Conservation (phyloP, 345 rosid species). For the Noccaea caerulescens region DNA sequence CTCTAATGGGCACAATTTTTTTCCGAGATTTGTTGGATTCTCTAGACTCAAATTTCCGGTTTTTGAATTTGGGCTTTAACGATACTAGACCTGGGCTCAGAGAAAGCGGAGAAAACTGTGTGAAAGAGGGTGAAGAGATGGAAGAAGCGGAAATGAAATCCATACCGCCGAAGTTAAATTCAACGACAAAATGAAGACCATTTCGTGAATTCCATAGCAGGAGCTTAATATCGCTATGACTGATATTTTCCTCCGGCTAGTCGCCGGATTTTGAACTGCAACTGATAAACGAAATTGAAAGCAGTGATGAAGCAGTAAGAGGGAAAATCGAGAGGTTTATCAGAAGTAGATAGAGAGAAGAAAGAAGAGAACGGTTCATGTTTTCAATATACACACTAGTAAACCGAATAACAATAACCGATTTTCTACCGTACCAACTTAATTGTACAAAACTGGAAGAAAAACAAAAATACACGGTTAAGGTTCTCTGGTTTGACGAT, state of each 20-base stretch:
- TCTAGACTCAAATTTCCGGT: constrained; percentile 31
- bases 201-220: constrained; percentile 24
- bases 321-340: constrained; percentile 35
- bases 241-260: neutral
- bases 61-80: constrained; percentile 44
- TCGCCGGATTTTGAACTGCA: constrained; percentile 28
- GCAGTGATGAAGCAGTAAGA: neutral
- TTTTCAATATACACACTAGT: neutral
- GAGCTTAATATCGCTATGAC: neutral
- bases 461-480: neutral
- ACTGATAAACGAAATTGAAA: constrained; percentile 27
- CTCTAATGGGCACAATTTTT: constrained; percentile 37
- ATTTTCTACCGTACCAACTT: constrained; percentile 11
- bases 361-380: constrained; percentile 20
- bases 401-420: constrained; percentile 26
- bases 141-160: constrained; percentile 52
- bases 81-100: constrained; percentile 32
- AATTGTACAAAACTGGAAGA: neutral
- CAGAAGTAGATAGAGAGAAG: constrained; percentile 29
- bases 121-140: constrained; percentile 40
- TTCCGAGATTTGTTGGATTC: constrained; percentile 19
- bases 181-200: constrained; percentile 6
- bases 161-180: constrained; percentile 41
- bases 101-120: constrained; percentile 45
- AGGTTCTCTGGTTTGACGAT: neutral